Percentiles rank a stretch among this genome's conserved stretches.
These are phyloP conservation scores for Zopfia rhizophila DNA, from an alignment of 2,329 filamentous ascomycete species.

Conservation along the genomic window DNA sequence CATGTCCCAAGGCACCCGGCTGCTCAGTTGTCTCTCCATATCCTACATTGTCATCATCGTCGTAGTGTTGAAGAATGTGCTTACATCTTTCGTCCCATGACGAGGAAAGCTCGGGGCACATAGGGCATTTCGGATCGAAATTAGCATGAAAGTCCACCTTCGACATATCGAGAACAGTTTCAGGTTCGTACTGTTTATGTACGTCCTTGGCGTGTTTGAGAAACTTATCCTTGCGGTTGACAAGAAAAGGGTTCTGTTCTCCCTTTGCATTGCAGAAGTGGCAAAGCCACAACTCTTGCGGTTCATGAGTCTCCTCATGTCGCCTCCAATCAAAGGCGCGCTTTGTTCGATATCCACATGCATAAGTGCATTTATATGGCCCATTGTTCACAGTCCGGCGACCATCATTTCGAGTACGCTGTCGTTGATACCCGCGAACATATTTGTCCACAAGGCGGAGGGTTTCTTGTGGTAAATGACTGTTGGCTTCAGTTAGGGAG, in stretches of 20 bases:
- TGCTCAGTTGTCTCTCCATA: neutral
- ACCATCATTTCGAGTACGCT: conserved; percentile 29
- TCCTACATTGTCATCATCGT: conserved; percentile 12
- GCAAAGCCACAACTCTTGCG: conserved; percentile 39
- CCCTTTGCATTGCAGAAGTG: conserved; percentile 21
- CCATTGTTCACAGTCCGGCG: conserved; percentile 35
- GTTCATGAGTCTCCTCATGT: conserved; percentile 41
- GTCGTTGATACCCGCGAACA: conserved; percentile 26
- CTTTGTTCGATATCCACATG: conserved; percentile 37
- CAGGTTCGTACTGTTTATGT: conserved; percentile 21
- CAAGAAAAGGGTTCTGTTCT: conserved; percentile 27
- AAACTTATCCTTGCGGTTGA: conserved; percentile 38
- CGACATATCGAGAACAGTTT: conserved; percentile 27
- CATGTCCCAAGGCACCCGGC: neutral
- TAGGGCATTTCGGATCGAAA: conserved; percentile 22
- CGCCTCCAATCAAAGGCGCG: conserved; percentile 38
- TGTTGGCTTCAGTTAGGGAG: conserved; percentile 21
- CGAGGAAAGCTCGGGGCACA: conserved; percentile 19
- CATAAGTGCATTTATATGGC: conserved; percentile 33
- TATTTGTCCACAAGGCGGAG: conserved; percentile 31
- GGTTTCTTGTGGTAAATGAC: conserved; percentile 21
- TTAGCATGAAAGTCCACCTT: conserved; percentile 25
- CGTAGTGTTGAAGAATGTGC: conserved; percentile 34
- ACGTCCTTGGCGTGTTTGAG: conserved; percentile 29
- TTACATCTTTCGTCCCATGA: conserved; percentile 36